Conservation (phyloP, 352 stramenopile species). For the Paralagenidium karlingii region DNA sequence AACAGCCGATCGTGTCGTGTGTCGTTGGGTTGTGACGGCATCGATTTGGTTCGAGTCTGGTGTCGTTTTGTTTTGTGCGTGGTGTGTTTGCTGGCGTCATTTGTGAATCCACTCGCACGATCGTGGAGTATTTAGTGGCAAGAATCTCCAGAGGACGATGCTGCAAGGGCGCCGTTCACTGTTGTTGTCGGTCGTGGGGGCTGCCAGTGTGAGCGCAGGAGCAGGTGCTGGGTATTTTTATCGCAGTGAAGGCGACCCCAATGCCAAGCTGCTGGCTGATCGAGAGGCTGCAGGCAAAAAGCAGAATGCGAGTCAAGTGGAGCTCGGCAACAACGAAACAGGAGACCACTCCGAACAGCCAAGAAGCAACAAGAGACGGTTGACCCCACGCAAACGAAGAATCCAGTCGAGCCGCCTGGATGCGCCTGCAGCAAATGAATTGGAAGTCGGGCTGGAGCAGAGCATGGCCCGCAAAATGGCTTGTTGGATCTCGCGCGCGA, state of each 20-base stretch:
- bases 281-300: not conserved
- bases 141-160: too few relatives aligned
- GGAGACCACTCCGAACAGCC: conserved; percentile 3
- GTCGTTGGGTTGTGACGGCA: too few relatives aligned
- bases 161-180: too few relatives aligned
- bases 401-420: not conserved
- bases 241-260: conserved; percentile 30
- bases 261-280: conserved; percentile 6
- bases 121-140: too few relatives aligned
- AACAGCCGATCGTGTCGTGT: too few relatives aligned
- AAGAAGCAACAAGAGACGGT: conserved; percentile 4
- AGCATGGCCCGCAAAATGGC: conserved; percentile 51
- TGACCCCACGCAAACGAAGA: conserved; percentile 3
- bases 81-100: too few relatives aligned
- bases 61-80: too few relatives aligned
- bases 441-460: conserved; percentile 54
- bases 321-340: not conserved
- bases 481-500: conserved; percentile 48
- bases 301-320: not conserved
- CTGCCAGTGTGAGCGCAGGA: conserved; percentile 34
- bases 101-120: too few relatives aligned
- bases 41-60: too few relatives aligned
- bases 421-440: conserved; percentile 15
- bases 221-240: conserved; percentile 36
- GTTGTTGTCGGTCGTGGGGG: too few relatives aligned